phyloP scores from a whole-genome alignment of 2,329 filamentous ascomycete species.

The Parafenestella ontariensis region DNA sequence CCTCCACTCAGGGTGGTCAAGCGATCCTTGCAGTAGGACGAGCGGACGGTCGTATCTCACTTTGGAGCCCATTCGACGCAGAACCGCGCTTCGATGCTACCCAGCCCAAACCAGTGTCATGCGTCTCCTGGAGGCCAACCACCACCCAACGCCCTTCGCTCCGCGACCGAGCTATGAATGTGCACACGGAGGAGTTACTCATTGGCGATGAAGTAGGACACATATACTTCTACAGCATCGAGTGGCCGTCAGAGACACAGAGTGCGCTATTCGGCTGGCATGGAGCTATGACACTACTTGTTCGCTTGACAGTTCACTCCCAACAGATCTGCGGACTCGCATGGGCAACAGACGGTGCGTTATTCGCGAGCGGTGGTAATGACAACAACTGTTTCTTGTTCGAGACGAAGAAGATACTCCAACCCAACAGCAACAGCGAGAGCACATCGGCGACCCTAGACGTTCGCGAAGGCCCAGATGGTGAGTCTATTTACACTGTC shows the following conservation, averaged over 20 bases:
- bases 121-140: conserved; percentile 79
- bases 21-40: conserved; percentile 86
- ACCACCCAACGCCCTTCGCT: conserved; percentile 59
- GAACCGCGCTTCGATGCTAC: conserved; percentile 76
- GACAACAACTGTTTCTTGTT: conserved; percentile 90
- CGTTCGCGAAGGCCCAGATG: conserved; percentile 33
- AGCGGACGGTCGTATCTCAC: conserved; percentile 74
- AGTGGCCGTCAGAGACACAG: conserved; percentile 71
- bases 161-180: conserved; percentile 57
- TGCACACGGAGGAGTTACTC: conserved; percentile 80
- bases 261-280: conserved; percentile 77
- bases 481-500: conserved; percentile 45
- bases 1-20: conserved; percentile 75
- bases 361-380: conserved; percentile 89
- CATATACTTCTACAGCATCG: conserved; percentile 86
- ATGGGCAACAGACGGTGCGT: conserved; percentile 78
- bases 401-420: conserved; percentile 67
- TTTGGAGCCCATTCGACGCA: conserved; percentile 79
- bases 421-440: conserved; percentile 12
- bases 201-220: conserved; percentile 84
- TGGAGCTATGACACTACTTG: conserved; percentile 78
- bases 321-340: conserved; percentile 94
- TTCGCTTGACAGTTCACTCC: conserved; percentile 77
- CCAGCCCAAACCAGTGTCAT: conserved; percentile 76
- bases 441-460: conserved; percentile 24